These are phyloP conservation scores for Fusarium xylarioides DNA, from an alignment of 2,329 filamentous ascomycete species.

Conservation along the genomic window DNA sequence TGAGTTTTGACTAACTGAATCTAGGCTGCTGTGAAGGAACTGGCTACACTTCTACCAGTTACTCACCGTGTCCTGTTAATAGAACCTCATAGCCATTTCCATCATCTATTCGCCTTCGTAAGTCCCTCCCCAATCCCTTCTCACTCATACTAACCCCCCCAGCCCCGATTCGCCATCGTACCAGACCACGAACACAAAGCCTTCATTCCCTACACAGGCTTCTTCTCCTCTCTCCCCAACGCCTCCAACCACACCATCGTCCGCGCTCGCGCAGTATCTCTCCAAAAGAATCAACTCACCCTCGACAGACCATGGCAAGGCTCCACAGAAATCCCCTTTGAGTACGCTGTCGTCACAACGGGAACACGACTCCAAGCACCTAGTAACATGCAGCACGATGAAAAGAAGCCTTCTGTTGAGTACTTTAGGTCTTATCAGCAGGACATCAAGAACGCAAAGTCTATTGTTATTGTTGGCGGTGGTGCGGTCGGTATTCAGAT, in stretches of 20 bases:
- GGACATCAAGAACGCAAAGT: constrained; percentile 28
- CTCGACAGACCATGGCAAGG: constrained; percentile 39
- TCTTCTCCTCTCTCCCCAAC: constrained; percentile 30
- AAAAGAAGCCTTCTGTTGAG: constrained; percentile 29
- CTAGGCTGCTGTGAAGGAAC: constrained; percentile 39
- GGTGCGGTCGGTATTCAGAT: constrained; percentile 41
- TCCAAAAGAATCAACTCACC: constrained; percentile 31
- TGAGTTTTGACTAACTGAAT: not conserved
- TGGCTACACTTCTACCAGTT: constrained; percentile 30
- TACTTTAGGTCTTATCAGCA: constrained; percentile 39
- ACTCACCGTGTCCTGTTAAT: constrained; percentile 52
- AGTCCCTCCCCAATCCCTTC: not conserved
- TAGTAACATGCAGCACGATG: constrained; percentile 38
- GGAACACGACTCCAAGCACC: constrained; percentile 38
- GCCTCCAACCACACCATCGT: constrained; percentile 32
- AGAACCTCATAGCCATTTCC: constrained; percentile 62
- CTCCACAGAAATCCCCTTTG: constrained; percentile 34
- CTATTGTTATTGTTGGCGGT: constrained; percentile 39
- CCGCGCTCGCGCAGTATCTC: constrained; percentile 23
- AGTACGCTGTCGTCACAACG: constrained; percentile 36
- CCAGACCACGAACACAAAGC: constrained; percentile 55
- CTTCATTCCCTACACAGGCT: constrained; percentile 57
- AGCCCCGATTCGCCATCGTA: constrained; percentile 57
- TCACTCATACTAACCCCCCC: not conserved
- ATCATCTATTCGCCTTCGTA: constrained; percentile 58